Evolutionary conservation across 2,329 filamentous ascomycete genomes (phyloP), one percentile per base, ranked within the genome.

Genomic region (Cytospora paraplurivora): DNA sequence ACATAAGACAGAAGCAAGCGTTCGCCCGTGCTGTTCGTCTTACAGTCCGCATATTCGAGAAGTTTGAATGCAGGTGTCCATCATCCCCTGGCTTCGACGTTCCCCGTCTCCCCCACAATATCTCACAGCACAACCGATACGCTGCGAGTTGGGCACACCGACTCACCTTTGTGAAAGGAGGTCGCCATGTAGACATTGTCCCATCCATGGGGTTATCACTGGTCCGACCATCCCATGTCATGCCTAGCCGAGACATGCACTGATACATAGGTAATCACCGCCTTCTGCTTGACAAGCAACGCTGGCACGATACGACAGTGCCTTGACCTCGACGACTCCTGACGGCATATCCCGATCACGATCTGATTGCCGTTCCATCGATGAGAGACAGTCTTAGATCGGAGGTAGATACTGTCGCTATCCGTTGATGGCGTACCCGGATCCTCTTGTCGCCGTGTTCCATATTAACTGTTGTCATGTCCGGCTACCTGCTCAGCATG

Each of bases 81-180:
- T 35, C 49, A 10, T 15, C 37, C 27, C 52, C 52, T 34, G 53
- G 15, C n/a, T 38, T n/a, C 58, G 17, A 32, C 58, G 37, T 47
- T 7, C 3, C 49, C 37, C 59, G 52, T 53, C 37, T 62, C 37
- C 21, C 27, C 59, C 55, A 51, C 55, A 41, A 13, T 53, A 32
- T 62, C 37, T 33, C 27, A 55, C 55, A 51, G 51, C 34, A 13
- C 54, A 44, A 53, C 37, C 37, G 50, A 19, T 35, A 52, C 35
- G 57, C 54, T 60, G 56, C 60, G 51, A 49, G 56, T 52, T 57
- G 49, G 59, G 37, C 61, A 47, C 56, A 55, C 63, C 49, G 54
- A 51, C 60, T 61, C 32, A 61, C 61, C 27, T 44, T 52, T 37
- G 19, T n/a, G 60, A 54, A 47, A 33, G 35, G 35, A 35, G n/a